Percentiles rank a stretch among this genome's conserved stretches.
These are phyloP conservation scores for Leccinum aurantiacum DNA, from an alignment of 768 basidiomycete genomes.

Conservation along the genomic window DNA sequence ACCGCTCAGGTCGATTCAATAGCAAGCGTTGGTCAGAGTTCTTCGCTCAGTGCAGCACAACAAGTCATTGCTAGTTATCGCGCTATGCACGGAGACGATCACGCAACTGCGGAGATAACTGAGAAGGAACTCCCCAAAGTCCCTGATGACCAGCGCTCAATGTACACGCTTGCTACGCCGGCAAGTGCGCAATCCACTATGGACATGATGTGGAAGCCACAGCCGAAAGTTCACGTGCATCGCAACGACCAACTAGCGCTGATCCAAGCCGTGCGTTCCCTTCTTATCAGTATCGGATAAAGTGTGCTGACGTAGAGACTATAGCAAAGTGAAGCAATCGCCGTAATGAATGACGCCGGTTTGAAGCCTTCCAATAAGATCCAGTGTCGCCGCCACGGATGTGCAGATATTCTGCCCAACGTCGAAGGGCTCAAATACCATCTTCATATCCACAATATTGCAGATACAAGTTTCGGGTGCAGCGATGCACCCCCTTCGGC, in stretches of 20 bases:
- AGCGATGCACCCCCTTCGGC: neutral
- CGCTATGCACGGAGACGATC: slow-evolving; percentile 8
- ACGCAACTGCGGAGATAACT: slow-evolving; percentile 2
- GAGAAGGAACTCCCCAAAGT: slow-evolving; percentile 19
- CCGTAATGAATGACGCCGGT: slow-evolving; percentile 28
- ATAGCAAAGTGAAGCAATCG: slow-evolving; percentile 28
- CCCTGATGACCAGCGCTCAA: slow-evolving; percentile 28
- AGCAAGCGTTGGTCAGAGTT: slow-evolving; percentile 4
- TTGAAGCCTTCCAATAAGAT: slow-evolving; percentile 34
- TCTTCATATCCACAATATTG: slow-evolving; percentile 56
- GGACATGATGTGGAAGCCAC: slow-evolving; percentile 34
- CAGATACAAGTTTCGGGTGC: slow-evolving; percentile 25
- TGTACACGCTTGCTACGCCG: slow-evolving; percentile 23
- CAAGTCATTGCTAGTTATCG: slow-evolving; percentile 21
- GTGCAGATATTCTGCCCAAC: slow-evolving; percentile 42
- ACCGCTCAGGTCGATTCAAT: slow-evolving; percentile 2
- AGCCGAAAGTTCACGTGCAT: slow-evolving; percentile 35
- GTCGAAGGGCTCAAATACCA: slow-evolving; percentile 51
- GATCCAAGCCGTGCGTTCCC: slow-evolving; percentile 38
- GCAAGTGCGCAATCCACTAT: slow-evolving; percentile 17
- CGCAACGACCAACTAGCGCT: slow-evolving; percentile 39
- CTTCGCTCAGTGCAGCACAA: slow-evolving; percentile 24
- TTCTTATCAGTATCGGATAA: neutral
- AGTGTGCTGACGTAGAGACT: slow-evolving; percentile 1
- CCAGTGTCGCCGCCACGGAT: slow-evolving; percentile 46